Conservation (phyloP, 805 yeast species). For the Lachancea thermotolerans region DNA sequence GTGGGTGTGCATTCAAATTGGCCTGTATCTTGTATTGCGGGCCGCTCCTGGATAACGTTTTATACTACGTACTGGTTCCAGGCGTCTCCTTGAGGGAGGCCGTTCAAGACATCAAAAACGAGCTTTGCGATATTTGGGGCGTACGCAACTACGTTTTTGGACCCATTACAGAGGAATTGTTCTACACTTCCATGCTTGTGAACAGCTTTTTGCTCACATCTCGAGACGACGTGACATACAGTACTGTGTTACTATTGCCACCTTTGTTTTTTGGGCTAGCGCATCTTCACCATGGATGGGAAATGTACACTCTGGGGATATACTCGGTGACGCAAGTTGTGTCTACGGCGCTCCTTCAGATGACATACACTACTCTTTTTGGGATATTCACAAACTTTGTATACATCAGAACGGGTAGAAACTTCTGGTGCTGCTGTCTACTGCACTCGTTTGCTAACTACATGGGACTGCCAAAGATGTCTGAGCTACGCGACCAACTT, state of each 20-base stretch:
- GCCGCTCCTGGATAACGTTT: slow-evolving; percentile 17
- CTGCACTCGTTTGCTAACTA: slow-evolving; percentile 28
- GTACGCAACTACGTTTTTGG: slow-evolving; percentile 29
- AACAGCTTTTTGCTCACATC: slow-evolving; percentile 15
- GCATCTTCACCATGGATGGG: slow-evolving; percentile 32
- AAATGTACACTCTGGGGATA: slow-evolving; percentile 16
- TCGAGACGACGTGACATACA: background rate
- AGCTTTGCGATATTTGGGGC: slow-evolving; percentile 26
- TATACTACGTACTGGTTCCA: slow-evolving; percentile 17
- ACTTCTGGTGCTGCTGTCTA: slow-evolving; percentile 25
- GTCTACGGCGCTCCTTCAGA: slow-evolving; percentile 20
- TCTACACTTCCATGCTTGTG: slow-evolving; percentile 29
- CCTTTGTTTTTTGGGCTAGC: slow-evolving; percentile 32
- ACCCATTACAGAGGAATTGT: slow-evolving; percentile 31
- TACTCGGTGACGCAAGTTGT: slow-evolving; percentile 13
- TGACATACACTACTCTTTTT: slow-evolving; percentile 28
- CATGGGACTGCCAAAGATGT: slow-evolving; percentile 30
- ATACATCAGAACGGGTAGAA: slow-evolving; percentile 26
- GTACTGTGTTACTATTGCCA: slow-evolving; percentile 16
- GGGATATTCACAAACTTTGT: slow-evolving; percentile 29
- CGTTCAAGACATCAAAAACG: slow-evolving; percentile 9
- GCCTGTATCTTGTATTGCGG: slow-evolving; percentile 22
- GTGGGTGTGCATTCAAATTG: slow-evolving; percentile 11
- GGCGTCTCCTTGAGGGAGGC: slow-evolving; percentile 10
- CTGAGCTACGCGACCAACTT: slow-evolving; percentile 14